Conservation (phyloP, 257 asterid species). For the Cruciata laevipes region DNA sequence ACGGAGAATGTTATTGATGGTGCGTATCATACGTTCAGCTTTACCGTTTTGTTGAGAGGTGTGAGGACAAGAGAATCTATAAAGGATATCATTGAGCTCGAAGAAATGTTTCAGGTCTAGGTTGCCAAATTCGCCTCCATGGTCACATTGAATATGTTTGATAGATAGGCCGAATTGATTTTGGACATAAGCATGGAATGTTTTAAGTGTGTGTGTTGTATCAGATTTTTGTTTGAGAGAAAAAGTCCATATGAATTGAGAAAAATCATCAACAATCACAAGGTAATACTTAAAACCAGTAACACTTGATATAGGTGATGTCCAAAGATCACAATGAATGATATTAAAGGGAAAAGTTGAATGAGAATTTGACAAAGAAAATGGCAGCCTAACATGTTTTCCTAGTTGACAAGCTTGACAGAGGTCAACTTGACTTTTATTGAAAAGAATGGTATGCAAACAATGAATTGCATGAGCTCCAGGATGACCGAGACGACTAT, state of each 20-base stretch:
- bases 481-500: background rate
- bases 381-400: background rate
- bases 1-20: background rate
- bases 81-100: background rate
- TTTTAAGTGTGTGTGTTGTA: background rate
- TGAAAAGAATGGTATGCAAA: background rate
- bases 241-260: background rate
- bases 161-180: background rate
- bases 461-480: background rate
- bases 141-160: background rate
- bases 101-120: background rate
- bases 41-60: constrained; percentile 5
- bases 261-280: background rate
- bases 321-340: background rate
- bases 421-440: background rate
- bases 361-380: background rate
- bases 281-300: background rate
- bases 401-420: background rate
- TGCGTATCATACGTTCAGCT: background rate
- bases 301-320: background rate
- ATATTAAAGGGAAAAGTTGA: background rate
- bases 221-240: background rate
- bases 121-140: background rate
- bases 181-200: background rate
- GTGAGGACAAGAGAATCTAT: background rate